Percentiles rank a stretch among this genome's conserved stretches.
Evolutionary conservation across 2,329 filamentous ascomycete genomes (phyloP).

Genomic region (Helicocarpus griseus): DNA sequence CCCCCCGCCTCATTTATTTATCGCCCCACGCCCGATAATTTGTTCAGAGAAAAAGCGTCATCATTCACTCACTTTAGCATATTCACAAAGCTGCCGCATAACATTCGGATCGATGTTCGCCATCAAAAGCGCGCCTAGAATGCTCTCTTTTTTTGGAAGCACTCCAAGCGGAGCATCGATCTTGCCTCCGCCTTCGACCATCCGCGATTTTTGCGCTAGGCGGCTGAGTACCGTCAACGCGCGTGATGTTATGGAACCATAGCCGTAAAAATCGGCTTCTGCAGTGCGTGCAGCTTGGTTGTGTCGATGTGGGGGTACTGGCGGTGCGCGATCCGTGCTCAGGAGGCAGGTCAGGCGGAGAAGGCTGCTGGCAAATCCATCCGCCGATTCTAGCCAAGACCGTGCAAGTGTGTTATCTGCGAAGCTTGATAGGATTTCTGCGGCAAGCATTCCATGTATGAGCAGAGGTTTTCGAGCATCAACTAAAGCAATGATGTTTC

Average conservation of each 20-base stretch:
- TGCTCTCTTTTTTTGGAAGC: conserved; percentile 56
- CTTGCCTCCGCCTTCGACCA: conserved; percentile 43
- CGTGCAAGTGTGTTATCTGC: conserved; percentile 64
- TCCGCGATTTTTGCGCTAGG: conserved; percentile 55
- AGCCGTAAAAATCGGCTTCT: conserved; percentile 34
- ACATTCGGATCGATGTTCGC: conserved; percentile 54
- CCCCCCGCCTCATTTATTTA: too few species aligned
- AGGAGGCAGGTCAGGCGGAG: conserved; percentile 66
- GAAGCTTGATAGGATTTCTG: conserved; percentile 74
- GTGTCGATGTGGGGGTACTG: conserved; percentile 26
- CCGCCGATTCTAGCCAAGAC: conserved; percentile 72
- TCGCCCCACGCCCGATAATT: too few species aligned
- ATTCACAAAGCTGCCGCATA: conserved; percentile 58
- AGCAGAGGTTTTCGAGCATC: conserved; percentile 80
- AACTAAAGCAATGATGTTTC: conserved; percentile 55
- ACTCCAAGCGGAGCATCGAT: conserved; percentile 49
- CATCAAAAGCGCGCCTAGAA: conserved; percentile 59
- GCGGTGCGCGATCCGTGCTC: conserved; percentile 47
- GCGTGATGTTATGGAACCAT: conserved; percentile 52
- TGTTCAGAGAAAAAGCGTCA: neutral
- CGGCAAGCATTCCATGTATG: conserved; percentile 84
- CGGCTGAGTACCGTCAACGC: conserved; percentile 59
- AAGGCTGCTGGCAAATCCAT: conserved; percentile 74
- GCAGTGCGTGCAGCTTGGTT: conserved; percentile 24
- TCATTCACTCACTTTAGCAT: conserved; percentile 45